phyloP scores from a whole-genome alignment of 495 filamentous ascomycete species.

The Choiromyces venosus region DNA sequence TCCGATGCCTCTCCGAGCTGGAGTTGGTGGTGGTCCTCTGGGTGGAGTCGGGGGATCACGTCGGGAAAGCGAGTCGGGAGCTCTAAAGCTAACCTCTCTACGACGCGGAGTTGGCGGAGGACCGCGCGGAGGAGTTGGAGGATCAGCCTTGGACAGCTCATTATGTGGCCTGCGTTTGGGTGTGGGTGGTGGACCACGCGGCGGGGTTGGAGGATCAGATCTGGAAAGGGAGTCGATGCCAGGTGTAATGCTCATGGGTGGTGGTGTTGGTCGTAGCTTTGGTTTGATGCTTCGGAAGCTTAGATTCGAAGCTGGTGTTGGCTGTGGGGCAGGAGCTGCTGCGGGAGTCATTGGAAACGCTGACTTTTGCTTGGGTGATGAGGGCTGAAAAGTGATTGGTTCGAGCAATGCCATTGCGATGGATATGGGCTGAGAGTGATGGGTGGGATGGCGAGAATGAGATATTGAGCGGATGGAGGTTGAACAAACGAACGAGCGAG shows the following conservation, averaged over 20 bases:
- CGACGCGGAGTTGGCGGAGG: slow-evolving; percentile 28
- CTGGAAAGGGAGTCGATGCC: slow-evolving; percentile 26
- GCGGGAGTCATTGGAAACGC: neutral
- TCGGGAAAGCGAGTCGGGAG: slow-evolving; percentile 29
- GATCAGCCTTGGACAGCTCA: slow-evolving; percentile 29
- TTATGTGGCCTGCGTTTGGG: slow-evolving; percentile 24
- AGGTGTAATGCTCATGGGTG: slow-evolving; percentile 16
- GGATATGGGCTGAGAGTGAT: slow-evolving; percentile 21
- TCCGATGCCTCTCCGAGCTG: slow-evolving; percentile 15
- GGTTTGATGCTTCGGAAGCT: neutral
- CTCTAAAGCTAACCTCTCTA: slow-evolving; percentile 8
- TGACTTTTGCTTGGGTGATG: slow-evolving; percentile 7
- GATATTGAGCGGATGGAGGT: slow-evolving; percentile 11
- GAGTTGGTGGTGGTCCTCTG: slow-evolving; percentile 26
- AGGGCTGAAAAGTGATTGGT: slow-evolving; percentile 35
- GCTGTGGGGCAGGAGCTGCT: neutral
- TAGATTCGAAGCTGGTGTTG: neutral
- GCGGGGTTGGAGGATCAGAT: slow-evolving; percentile 32
- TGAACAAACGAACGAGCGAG: neutral
- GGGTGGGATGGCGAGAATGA: slow-evolving; percentile 21
- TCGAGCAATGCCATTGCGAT: slow-evolving; percentile 34
- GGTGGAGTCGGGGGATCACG: slow-evolving; percentile 32
- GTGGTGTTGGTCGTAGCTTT: neutral
- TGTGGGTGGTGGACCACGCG: slow-evolving; percentile 31
- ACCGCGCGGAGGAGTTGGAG: slow-evolving; percentile 27